Base-by-base conservation (phyloP, 176 grass and related monocot species). In the Oryza coarctata region DNA sequence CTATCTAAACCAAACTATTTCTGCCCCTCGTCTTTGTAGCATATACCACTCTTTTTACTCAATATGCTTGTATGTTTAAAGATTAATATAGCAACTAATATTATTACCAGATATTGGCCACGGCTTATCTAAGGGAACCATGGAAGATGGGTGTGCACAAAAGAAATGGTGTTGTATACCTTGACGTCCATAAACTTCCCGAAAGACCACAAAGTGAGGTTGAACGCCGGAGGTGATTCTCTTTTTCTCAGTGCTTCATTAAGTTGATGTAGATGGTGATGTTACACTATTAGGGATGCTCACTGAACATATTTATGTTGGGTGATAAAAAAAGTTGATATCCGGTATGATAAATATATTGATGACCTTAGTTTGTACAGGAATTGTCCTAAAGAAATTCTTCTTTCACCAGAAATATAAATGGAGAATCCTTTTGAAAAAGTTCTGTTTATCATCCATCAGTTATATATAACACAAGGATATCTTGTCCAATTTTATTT, bases 141-240 rank as follows among this genome's bases (percentile, higher is more conserved):
- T 99, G 96, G 96, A 94, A 99, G 87, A 95, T 99, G 96, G 96
- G 96, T 26, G 93, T 99, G 74, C 96, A 99, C 75, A 99, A 90
- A 83, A 94, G 91, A 89, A 88, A 73, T 27, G 89, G 96, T 84
- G 93, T 94, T 60, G 96, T 99, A 41, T 99, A 99, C 49, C 93
- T 99, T 90, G 96, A 99, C 87, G 93, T 99, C 41, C 93, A 99
- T 88, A 95, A 95, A 75, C 89, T 99, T 65, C 93, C 91, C 65
- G 91, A 99, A 88, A 95, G 91, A 81, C 89, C 89, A 90, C 75
- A 99, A 83, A 95, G 85, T 61, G 89, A 90, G 27, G 9, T 78
- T 69, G 96, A 95, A 6, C 79, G 83, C 49, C 88, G 77, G 64
- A 95, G 93, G 96, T 99, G 65, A 80, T 79, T 45, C 74, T 50